Evolutionary conservation across 2,329 filamentous ascomycete genomes (phyloP), one percentile per base, ranked within the genome.

Genomic region (Corniculantispora saksenae): DNA sequence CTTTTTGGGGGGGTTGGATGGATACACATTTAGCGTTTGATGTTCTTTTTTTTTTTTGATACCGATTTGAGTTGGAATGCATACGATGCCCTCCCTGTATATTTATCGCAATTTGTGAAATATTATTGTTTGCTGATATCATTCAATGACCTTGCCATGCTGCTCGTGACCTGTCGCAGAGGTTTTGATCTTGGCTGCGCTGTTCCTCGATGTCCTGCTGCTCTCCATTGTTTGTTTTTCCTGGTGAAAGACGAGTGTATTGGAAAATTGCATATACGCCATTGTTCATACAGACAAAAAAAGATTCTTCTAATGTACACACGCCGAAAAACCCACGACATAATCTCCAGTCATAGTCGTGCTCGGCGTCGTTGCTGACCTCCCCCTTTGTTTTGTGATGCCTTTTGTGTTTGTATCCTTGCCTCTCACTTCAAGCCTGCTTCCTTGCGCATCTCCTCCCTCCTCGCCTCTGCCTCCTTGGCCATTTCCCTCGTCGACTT

Each of bases 391-490:
- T 38, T n/a, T 32, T 29, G 9, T 25, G 12, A 25, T 61, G 45
- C 4, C 19, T 13, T 38, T 17, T 21, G 10, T 8, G 3, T 13
- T 27, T 32, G 12, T 13, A 29, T 6, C 9, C 9, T 7, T 13
- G 10, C 21, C 10, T 12, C 29, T 63, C 23, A 63, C 47, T 51
- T 58, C 47, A 85, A 69, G 1, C 83, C 83, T 43, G 78, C 80
- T 71, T 82, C 81, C 68, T 75, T 80, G 67, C 82, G 79, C 80
- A 85, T 80, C 61, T 83, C 80, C 66, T 84, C 82, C 67, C 79
- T 76, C 66, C 78, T 78, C 35, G 77, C 72, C 64, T 80, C 78
- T 6, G 79, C 77, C 67, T 84, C 81, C 23, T 78, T 74, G 38
- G 77, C 77, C 38, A 75, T 73, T 57, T 74, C 77, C 67, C 75